These are phyloP conservation scores for Jacaranda mimosifolia DNA, from an alignment of 257 asterid genomes.

Conservation along the genomic window DNA sequence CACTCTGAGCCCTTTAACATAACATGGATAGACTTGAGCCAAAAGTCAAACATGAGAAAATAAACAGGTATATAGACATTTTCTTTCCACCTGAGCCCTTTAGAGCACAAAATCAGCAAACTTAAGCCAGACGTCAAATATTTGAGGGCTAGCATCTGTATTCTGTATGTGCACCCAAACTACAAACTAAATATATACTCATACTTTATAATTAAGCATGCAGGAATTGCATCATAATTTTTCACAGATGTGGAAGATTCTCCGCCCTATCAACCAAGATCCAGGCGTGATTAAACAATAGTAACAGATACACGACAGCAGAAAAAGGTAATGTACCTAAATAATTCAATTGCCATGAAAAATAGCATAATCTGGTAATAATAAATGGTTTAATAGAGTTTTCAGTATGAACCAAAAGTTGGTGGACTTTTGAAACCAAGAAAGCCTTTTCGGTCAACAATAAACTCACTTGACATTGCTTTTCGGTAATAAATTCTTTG, in stretches of 20 bases:
- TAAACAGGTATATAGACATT: neutral
- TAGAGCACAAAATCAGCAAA: slow-evolving; percentile 19
- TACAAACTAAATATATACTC: neutral
- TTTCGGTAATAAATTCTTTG: neutral
- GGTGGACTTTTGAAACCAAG: neutral
- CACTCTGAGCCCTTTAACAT: slow-evolving; percentile 88
- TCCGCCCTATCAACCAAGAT: neutral
- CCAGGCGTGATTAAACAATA: neutral
- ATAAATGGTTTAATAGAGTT: neutral
- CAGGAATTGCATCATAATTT: neutral
- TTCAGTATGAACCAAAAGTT: neutral
- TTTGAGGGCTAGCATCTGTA: neutral
- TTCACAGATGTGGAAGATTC: neutral
- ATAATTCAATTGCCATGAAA: neutral
- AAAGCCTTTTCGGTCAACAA: neutral
- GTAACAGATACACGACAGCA: neutral
- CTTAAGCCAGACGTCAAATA: slow-evolving; percentile 28
- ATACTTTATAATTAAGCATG: neutral
- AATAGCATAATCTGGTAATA: neutral
- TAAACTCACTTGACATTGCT: neutral
- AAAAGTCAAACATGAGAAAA: neutral
- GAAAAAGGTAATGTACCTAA: neutral
- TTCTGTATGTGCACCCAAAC: neutral
- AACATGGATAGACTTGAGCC: slow-evolving; percentile 27
- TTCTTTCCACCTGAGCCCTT: slow-evolving; percentile 3